Evolutionary conservation across 768 basidiomycete genomes (phyloP).

Genomic region (Amanita pallidorosea): DNA sequence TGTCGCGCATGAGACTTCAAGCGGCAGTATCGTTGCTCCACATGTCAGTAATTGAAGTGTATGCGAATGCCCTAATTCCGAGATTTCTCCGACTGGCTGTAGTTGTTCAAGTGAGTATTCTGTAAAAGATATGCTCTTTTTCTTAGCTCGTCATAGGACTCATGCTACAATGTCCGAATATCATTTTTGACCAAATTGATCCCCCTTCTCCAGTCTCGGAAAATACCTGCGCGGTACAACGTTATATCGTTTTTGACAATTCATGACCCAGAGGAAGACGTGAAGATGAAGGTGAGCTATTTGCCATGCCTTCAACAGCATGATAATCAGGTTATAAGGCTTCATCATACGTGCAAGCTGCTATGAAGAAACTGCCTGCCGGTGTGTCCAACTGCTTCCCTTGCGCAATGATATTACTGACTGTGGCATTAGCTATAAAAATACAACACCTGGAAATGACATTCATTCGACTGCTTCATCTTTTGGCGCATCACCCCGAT

Average conservation of each 20-base stretch:
- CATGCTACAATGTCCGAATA: slow-evolving; percentile 79
- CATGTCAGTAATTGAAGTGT: slow-evolving; percentile 49
- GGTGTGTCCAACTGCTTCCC: slow-evolving; percentile 18
- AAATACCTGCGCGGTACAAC: slow-evolving; percentile 66
- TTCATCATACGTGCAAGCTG: slow-evolving; percentile 39
- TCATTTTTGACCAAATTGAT: slow-evolving; percentile 70
- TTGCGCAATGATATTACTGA: background rate
- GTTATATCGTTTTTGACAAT: slow-evolving; percentile 81
- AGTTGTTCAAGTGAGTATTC: slow-evolving; percentile 57
- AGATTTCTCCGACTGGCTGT: slow-evolving; percentile 65
- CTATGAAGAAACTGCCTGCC: slow-evolving; percentile 34
- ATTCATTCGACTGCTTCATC: slow-evolving; percentile 77
- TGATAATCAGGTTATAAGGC: slow-evolving; percentile 27
- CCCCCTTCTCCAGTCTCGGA: slow-evolving; percentile 46
- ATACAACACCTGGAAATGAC: slow-evolving; percentile 70
- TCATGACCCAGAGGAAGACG: slow-evolving; percentile 83
- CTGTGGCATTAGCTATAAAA: slow-evolving; percentile 29
- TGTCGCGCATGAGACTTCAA: slow-evolving; percentile 73
- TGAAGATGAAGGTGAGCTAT: slow-evolving; percentile 50
- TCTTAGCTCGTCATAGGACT: slow-evolving; percentile 43
- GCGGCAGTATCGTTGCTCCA: slow-evolving; percentile 77
- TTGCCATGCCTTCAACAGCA: slow-evolving; percentile 1
- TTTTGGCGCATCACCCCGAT: slow-evolving; percentile 93
- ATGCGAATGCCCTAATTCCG: slow-evolving; percentile 41
- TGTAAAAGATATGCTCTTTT: background rate